Evolutionary conservation across 139 green algal genomes (phyloP), one percentile per base, ranked within the genome.

Genomic region (Pedinophyceae sp.): DNA sequence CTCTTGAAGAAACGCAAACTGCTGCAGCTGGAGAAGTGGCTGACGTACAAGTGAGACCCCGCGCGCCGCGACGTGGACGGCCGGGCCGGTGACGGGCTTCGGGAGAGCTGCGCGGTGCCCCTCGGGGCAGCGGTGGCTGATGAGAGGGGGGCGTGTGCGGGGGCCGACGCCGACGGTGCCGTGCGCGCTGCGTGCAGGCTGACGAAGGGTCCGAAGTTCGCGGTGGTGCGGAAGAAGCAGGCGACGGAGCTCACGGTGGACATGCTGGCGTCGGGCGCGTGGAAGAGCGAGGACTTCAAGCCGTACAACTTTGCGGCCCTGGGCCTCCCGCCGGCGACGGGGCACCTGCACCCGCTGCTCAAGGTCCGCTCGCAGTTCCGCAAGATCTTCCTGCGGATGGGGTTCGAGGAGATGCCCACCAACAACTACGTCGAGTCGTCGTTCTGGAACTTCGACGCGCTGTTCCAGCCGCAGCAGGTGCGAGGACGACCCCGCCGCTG

Each of bases 371-470:
- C 71, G 10, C 79, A 89, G 64, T 93, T 93, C 75, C 73, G 86
- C 61, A 93, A 93, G 68, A 93, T 94, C 64, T 95, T 94, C 73
- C 84, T 79, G 4, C 59, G 77, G 56, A 93, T 94, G 84, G 84
- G 86, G 27, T 95, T 95, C 59, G 63, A 85, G 59, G 85, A 94
- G 61, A 94, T 94, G 87, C 77, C 83, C 43, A 93, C 85, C 56
- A 86, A 89, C 70, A 83, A 81, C 60, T 95, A 87, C 72, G 85
- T 95, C 27, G 87, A 93, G 72, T 61, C 23, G 39, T 76, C 60
- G 50, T 98, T 98, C 73, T 98, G 91, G 91, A 98, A 98, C 70
- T 98, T 98, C 66, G 91, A 98, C 65, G 82, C 81, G 13, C 81
- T 98, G 16, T 97, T 98, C 76, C 91, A 98, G 78, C 91, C 91